Conservation (phyloP, 129 eudicot species). For the Daucus carota region DH1_v3.0 NC_030383.2:9656501-9657000, state of each 20-base stretch:
- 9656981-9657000: slow-evolving; percentile 78
- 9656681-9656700: slow-evolving; percentile 51
- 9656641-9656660: slow-evolving; percentile 76
- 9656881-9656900: slow-evolving; percentile 73
- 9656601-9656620: slow-evolving; percentile 42
- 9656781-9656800: slow-evolving; percentile 72
- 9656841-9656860: slow-evolving; percentile 81
- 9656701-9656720: slow-evolving; percentile 64
- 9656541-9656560: not conserved
- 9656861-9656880: slow-evolving; percentile 70
- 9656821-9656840: slow-evolving; percentile 74
- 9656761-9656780: slow-evolving; percentile 66
- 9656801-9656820: slow-evolving; percentile 84
- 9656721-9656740: slow-evolving; percentile 82
- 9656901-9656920: slow-evolving; percentile 64
- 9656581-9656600: slow-evolving; percentile 1
- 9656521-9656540: slow-evolving; percentile 14
- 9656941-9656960: slow-evolving; percentile 87
- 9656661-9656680: slow-evolving; percentile 63
- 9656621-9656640: slow-evolving; percentile 54
- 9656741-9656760: slow-evolving; percentile 86
- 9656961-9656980: slow-evolving; percentile 69
- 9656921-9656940: slow-evolving; percentile 80
- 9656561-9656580: not conserved
- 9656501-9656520: slow-evolving; percentile 9